Percentiles rank a stretch among this genome's conserved stretches.
Evolutionary conservation across 768 basidiomycete species (phyloP).

Genomic region (Kwoniella dejecticola): DNA sequence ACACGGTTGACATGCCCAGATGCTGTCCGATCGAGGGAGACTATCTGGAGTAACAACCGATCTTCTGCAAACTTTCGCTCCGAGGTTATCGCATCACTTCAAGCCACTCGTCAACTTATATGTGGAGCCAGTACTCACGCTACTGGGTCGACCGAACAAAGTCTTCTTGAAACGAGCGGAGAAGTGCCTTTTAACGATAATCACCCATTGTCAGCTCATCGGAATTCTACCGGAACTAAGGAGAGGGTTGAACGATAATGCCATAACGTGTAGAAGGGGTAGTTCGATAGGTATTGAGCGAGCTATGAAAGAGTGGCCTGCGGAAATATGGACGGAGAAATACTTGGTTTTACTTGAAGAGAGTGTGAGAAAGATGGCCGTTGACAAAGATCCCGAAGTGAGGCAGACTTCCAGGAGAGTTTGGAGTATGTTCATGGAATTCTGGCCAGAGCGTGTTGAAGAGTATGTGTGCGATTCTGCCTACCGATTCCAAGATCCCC

Average conservation of each 20-base stretch:
- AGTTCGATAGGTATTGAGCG: conserved; percentile 42
- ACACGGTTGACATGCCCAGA: conserved; percentile 21
- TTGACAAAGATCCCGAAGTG: conserved; percentile 57
- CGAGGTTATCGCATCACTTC: conserved; percentile 54
- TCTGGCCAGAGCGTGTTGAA: conserved; percentile 55
- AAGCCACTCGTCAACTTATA: conserved; percentile 55
- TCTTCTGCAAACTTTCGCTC: conserved; percentile 55
- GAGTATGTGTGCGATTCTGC: conserved; percentile 53
- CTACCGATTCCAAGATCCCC: neutral
- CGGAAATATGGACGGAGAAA: conserved; percentile 43
- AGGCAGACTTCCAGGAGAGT: conserved; percentile 54
- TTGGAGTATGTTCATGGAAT: conserved; percentile 53
- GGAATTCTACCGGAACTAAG: conserved; percentile 47
- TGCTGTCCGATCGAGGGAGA: conserved; percentile 54
- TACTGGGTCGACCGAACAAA: conserved; percentile 58
- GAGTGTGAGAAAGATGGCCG: conserved; percentile 55
- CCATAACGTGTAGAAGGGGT: conserved; percentile 45
- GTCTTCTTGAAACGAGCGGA: conserved; percentile 56
- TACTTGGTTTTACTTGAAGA: conserved; percentile 51
- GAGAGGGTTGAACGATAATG: conserved; percentile 54
- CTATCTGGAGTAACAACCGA: conserved; percentile 54
- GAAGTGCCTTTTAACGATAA: conserved; percentile 53
- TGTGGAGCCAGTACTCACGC: conserved; percentile 54
- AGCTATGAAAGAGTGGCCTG: conserved; percentile 48
- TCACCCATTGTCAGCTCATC: conserved; percentile 55